These are phyloP conservation scores for Silene vulgaris DNA, from an alignment of 179 eudicot species.

Conservation along the genomic window DNA sequence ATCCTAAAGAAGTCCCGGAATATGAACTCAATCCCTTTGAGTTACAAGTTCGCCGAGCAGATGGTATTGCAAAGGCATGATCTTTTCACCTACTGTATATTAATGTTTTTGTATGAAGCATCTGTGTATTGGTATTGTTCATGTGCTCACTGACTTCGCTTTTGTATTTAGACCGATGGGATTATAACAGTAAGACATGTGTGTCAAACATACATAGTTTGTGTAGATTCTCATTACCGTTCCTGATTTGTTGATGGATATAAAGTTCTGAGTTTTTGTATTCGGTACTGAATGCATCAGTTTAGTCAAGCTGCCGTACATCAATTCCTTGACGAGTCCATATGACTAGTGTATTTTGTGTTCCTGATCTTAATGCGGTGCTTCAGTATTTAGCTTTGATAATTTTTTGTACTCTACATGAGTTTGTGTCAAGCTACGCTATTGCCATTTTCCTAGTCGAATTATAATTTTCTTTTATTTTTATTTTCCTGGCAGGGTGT, in stretches of 20 bases:
- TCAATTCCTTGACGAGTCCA: no score
- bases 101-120: neutral
- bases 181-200: neutral
- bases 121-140: conserved; percentile 4
- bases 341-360: no score
- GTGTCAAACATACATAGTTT: neutral
- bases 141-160: conserved; percentile 1
- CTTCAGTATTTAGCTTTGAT: neutral
- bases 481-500: conserved; percentile 50
- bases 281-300: neutral
- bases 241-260: neutral
- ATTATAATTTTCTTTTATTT: neutral
- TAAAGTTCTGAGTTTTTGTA: neutral
- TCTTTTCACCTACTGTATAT: conserved; percentile 17
- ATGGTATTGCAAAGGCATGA: conserved; percentile 90
- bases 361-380: neutral
- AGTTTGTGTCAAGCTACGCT: neutral
- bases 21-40: conserved; percentile 95
- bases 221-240: neutral
- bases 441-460: neutral
- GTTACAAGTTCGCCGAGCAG: conserved; percentile 85
- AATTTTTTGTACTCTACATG: neutral
- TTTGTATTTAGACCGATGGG: conserved; percentile 1
- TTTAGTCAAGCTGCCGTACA: neutral
- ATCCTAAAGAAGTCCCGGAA: conserved; percentile 95